Base-by-base conservation (phyloP, 2,329 filamentous ascomycete genomes). In the Canariomyces notabilis region DNA sequence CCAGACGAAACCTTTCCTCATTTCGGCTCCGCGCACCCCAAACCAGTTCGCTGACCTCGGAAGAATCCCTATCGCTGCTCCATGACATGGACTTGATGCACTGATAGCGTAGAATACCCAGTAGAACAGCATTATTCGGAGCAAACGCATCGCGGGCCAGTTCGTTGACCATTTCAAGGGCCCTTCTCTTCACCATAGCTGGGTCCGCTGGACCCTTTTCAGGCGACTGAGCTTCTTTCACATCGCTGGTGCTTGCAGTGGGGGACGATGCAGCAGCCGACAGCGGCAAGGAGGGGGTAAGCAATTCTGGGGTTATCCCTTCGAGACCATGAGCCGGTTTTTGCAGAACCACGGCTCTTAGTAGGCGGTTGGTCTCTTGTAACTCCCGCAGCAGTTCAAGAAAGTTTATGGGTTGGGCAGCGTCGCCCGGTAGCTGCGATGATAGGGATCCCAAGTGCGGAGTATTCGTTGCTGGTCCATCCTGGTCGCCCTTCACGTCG, bases 291-390 rank as follows among this genome's bases (percentile, higher is more conserved):
- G n/a, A 8, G 6, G 14, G 16, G 8, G 16, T 37, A 18, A 15
- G 6, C 21, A 14, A 11, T 11, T 12, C 18, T 21, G 11, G 11
- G n/a, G 38, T 23, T 14, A 21, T 26, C 33, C n/a, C 18, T 5
- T 6, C 18, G 7, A 18, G 26, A 29, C 26, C 26, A 29, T 12
- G 9, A 9, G 26, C 26, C 9, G 26, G 26, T 19, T 39, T 26
- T 29, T 42, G 32, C 3, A 34, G 29, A 15, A 26, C 26, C n/a
- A 47, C 29, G 5, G 32, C 34, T 26, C 36, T 42, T 20, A 47
- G 26, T 8, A 47, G 34, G 7, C 45, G 45, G 14, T 47, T 47
- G 5, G 45, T 47, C 12, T 42, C 45, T 42, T 39, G 45, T 35
- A 42, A 15, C 34, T 47, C 45, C 20, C 35, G 34, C 18, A 47